Evolutionary conservation across 345 rosid genomes (phyloP), one percentile per base, ranked within the genome.

Genomic region (Salix koriyanagi): DNA sequence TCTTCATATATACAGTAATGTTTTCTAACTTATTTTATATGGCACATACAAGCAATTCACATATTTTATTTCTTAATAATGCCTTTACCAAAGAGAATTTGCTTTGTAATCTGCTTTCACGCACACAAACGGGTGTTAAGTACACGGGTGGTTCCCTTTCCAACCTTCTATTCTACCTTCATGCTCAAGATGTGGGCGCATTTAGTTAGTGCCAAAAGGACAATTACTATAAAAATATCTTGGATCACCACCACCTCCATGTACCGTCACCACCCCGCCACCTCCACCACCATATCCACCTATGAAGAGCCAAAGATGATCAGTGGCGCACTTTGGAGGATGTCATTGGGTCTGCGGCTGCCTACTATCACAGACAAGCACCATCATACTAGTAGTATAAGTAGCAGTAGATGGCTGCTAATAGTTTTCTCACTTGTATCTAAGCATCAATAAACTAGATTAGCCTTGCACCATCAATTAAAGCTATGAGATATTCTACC

Each of bases 401-500:
- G 44, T 41, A 41, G 71, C 50, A 3, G 37, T 65, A 11, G 62
- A 58, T 58, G 68, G 68, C 19, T 65, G 68, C 23, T 30, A 3
- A 28, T 14, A 34, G 41, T 3, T 58, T 58, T 25, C 62, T 58
- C 62, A 58, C 62, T 19, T 34, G 12, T 4, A 66, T 32, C 13
- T 8, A 61, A 36, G 48, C 46, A 61, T 70, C 62, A 42, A 26
- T 76, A 37, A 75, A 34, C 25, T 32, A 9, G 4, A 16, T 37
- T 26, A 44, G 34, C 2, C 56, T 19, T 50, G 21, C 7, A 39
- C 7, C 52, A 65, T 50, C 62, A 9, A 26, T 60, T 42, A 26
- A 75, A 81, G 44, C 50, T 75, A 91, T 91, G 93, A 86, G 81
- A 75, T 37, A 61, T 76, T 62, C 72, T 26, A 14, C 48, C 13